These are phyloP conservation scores for Psilocybe azurescens DNA, from an alignment of 768 basidiomycete genomes.

Conservation along the genomic window DNA sequence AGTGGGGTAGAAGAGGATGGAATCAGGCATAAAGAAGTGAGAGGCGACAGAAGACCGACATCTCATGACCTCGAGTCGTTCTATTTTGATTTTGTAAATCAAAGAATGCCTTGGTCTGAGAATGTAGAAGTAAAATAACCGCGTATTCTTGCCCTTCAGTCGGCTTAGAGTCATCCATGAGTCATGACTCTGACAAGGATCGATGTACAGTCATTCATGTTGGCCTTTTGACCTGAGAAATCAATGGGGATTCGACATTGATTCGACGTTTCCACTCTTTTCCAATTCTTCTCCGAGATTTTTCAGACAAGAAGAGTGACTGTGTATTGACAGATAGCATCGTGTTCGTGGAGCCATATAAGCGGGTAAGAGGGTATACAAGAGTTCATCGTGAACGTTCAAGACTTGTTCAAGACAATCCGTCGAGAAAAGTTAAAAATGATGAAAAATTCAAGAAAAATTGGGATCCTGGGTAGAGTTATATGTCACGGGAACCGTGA, in stretches of 20 bases:
- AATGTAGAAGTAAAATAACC: not conserved
- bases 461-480: too few species aligned
- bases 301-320: not conserved
- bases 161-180: not conserved
- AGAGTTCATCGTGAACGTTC: too few species aligned
- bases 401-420: too few species aligned
- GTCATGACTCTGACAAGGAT: not conserved
- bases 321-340: not conserved
- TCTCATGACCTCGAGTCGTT: slow-evolving; percentile 4
- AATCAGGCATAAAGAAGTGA: not conserved
- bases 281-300: not conserved
- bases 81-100: not conserved
- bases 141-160: not conserved
- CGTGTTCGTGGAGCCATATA: not conserved
- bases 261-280: too few species aligned
- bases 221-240: not conserved
- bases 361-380: not conserved
- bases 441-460: too few species aligned
- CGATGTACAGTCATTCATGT: not conserved
- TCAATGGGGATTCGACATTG: not conserved
- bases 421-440: too few species aligned
- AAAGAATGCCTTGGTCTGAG: not conserved
- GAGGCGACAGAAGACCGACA: not conserved
- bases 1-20: slow-evolving; percentile 2
- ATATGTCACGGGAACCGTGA: too few species aligned